These are phyloP conservation scores for Effrenium voratum DNA, from an alignment of 73 alveolate species.

Conservation along the genomic window DNA sequence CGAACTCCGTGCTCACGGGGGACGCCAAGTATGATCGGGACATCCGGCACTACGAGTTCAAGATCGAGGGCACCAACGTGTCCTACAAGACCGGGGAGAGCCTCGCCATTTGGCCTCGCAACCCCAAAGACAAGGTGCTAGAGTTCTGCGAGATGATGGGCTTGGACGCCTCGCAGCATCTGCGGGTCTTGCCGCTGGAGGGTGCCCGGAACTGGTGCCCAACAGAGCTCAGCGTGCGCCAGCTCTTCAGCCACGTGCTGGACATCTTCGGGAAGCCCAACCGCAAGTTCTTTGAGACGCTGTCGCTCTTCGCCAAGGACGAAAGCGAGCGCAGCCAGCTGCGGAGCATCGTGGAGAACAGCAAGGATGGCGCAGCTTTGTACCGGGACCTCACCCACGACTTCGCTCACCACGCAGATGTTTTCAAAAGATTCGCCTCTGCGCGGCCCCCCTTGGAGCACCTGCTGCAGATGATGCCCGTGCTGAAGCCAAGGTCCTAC, in stretches of 20 bases:
- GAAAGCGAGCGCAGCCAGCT: conserved; percentile 42
- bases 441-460: conserved; percentile 70
- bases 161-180: conserved; percentile 16
- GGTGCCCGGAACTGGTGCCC: conserved; percentile 85
- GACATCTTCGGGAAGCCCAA: conserved; percentile 72
- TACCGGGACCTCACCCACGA: conserved; percentile 58
- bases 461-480: conserved; percentile 44
- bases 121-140: not conserved
- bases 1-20: conserved; percentile 14
- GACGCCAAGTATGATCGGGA: conserved; percentile 24
- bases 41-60: conserved; percentile 28
- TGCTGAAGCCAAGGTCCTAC: conserved; percentile 62
- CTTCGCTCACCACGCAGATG: conserved; percentile 63
- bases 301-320: conserved; percentile 64
- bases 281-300: conserved; percentile 58
- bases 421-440: not conserved
- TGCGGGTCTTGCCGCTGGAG: conserved; percentile 52
- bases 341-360: conserved; percentile 49
- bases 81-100: conserved; percentile 37
- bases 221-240: conserved; percentile 50
- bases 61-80: conserved; percentile 25
- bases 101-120: conserved; percentile 38
- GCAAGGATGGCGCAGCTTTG: conserved; percentile 27
- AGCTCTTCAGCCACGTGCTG: conserved; percentile 57
- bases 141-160: conserved; percentile 44